Percentiles rank a stretch among this genome's conserved stretches.
phyloP scores from a whole-genome alignment of 129 eudicot genomes.

The Cynara cardunculus region DNA sequence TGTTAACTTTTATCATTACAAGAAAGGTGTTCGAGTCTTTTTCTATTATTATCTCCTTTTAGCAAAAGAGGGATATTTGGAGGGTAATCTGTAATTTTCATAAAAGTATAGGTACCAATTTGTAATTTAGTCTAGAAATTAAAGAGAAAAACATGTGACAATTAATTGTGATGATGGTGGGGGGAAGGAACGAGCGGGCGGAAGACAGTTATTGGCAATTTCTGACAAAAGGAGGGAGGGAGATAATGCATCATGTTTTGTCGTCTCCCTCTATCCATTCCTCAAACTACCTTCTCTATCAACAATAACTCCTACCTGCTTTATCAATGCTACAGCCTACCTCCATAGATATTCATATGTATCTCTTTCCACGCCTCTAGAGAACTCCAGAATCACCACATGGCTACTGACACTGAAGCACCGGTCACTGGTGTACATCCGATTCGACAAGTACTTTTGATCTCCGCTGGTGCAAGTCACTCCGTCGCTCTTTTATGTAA shows the following conservation, averaged over 20 bases:
- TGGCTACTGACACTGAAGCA: conserved; percentile 12
- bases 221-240: background rate
- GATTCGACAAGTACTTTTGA: conserved; percentile 49
- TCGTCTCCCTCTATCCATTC: background rate
- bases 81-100: too few relatives aligned
- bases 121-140: too few relatives aligned
- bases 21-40: too few relatives aligned
- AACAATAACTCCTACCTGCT: background rate
- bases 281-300: background rate
- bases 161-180: background rate
- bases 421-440: background rate
- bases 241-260: background rate
- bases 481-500: conserved; percentile 91
- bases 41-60: too few relatives aligned
- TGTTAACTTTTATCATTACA: too few relatives aligned
- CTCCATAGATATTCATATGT: background rate
- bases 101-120: too few relatives aligned
- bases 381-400: background rate
- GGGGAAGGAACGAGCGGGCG: background rate
- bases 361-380: background rate
- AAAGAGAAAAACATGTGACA: background rate
- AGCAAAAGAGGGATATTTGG: too few relatives aligned
- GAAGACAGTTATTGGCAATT: background rate
- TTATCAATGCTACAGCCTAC: background rate
- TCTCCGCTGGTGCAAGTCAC: conserved; percentile 96